These are phyloP conservation scores for Venturia oleaginea DNA, from an alignment of 2,329 filamentous ascomycete genomes.

Conservation along the genomic window DNA sequence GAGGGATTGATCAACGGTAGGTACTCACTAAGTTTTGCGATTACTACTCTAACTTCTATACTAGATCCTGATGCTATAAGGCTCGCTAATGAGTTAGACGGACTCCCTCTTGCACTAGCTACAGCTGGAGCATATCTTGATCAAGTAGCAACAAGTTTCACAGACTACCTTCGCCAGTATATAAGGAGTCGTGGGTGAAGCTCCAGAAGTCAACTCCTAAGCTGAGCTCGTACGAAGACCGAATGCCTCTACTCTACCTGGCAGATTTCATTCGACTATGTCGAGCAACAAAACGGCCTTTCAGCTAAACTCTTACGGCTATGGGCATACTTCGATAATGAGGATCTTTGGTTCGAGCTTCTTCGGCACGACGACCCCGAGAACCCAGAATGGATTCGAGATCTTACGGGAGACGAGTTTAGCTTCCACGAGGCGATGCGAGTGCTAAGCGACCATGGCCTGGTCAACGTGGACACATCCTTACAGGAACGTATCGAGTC, in stretches of 20 bases:
- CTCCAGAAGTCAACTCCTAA: slow-evolving; percentile 24
- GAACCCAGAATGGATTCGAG: slow-evolving; percentile 19
- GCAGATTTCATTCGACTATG: slow-evolving; percentile 16
- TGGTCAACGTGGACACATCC: slow-evolving; percentile 20
- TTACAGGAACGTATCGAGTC: slow-evolving; percentile 15
- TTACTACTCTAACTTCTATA: no score
- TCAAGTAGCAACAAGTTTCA: slow-evolving; percentile 27
- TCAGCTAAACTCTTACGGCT: slow-evolving; percentile 31
- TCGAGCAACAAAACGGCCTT: slow-evolving; percentile 25
- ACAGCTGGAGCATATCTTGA: slow-evolving; percentile 38
- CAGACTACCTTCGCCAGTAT: slow-evolving; percentile 33
- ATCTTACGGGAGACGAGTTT: slow-evolving; percentile 19
- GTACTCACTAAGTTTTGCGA: no score
- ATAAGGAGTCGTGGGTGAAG: slow-evolving; percentile 30
- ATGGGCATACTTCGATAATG: slow-evolving; percentile 36
- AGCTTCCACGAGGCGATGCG: slow-evolving; percentile 23
- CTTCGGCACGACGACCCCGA: slow-evolving; percentile 18
- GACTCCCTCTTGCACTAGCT: slow-evolving; percentile 39
- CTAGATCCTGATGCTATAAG: no score
- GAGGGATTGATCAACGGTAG: slow-evolving; percentile 22
- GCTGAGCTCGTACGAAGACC: slow-evolving; percentile 26
- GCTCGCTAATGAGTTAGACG: slow-evolving; percentile 28
- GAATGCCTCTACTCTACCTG: slow-evolving; percentile 24
- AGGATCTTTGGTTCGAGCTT: slow-evolving; percentile 39
- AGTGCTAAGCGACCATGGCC: slow-evolving; percentile 23